Evolutionary conservation across 2,329 filamentous ascomycete genomes (phyloP), one percentile per base, ranked within the genome.

Genomic region (Daldinia sp.): DNA sequence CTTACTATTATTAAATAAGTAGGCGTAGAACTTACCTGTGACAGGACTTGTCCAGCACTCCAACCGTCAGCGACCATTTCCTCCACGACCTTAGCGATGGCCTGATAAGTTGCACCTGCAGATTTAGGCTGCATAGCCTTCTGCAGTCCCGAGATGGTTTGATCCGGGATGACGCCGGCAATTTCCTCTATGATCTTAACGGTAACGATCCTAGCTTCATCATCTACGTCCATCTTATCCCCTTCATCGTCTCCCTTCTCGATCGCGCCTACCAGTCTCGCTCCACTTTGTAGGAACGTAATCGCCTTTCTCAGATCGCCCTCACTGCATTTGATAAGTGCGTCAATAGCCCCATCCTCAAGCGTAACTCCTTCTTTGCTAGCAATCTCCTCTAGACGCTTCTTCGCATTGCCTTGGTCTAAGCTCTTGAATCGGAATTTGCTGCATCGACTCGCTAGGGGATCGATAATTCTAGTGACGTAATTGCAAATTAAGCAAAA

Each of bases 401-500:
- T 87, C 71, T 88, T 89, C 6, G 95, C 93, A 74, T 96, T 96
- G 6, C 86, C 87, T 72, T 94, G 90, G 76, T 97, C 94, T 67
- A 99, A 81, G 67, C 91, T 92, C 86, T 99, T 99, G 85, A 99
- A 99, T 29, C 95, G 85, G 76, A 99, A 99, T 79, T 99, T 99
- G 78, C 89, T 93, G 81, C 95, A 99, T 71, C 95, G 86, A 76
- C 89, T 93, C 1, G 95, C 95, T 19, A 99, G 81, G 5, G 95
- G 96, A 75, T 99, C 95, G 73, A 99, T 99, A 75, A 99, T 99
- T 61, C 95, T 85, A 3, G 95, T 98, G 45, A 99, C 95, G 73
- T 99, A 99, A 79, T 99, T 99, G 80, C 96, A 99, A 61, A 98
- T 94, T 39, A 99, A 83, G 75, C 95, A 98, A 78, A 99, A 99